Evolutionary conservation across 2,329 filamentous ascomycete species (phyloP), one percentile per base, ranked within the genome.

Genomic region (Trichoderma hamatum): DNA sequence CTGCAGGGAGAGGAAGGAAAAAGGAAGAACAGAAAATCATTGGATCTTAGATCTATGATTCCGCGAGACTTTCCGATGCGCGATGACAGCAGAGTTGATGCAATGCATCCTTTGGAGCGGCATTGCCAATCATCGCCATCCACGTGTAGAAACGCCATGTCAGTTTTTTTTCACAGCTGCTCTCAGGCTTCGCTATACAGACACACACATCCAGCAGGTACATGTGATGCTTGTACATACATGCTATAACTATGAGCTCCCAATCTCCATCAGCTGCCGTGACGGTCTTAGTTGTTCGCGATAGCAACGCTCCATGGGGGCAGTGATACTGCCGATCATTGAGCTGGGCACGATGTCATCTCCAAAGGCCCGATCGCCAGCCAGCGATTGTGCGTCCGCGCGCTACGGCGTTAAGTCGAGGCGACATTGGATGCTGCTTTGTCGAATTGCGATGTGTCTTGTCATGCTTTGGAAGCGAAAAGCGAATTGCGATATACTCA

Each of bases 281-380:
- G 46, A 13, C 10, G 46, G n/a, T 49, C n/a, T 49, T 49, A 24
- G 46, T 4, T 21, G 43, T 49, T 60, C 10, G 36, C n/a, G 39
- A 51, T 62, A 3, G 24, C 34, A 34, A 34, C 52, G 5, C 60
- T 52, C 30, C 39, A 24, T 55, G 21, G 16, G 32, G 61, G 49
- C 32, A 64, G 36, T 32, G 30, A 28, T 34, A 39, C 21, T 39
- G 65, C 32, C 59, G 65, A 67, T 67, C 65, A 24, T 30, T 4
- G 55, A 60, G 56, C 65, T 26, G 46, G 36, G 51, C 36, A 24
- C n/a, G 16, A 11, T 39, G 19, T 60, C 65, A 67, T 43, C 24
- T 64, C 55, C 26, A 36, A 67, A 60, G 43, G 65, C 21, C 61
- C 61, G 49, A 55, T 64, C 32, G 39, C 61, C 49, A 21, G 24